phyloP scores from a whole-genome alignment of 2,329 filamentous ascomycete species.

The Neospermospora avenae region DNA sequence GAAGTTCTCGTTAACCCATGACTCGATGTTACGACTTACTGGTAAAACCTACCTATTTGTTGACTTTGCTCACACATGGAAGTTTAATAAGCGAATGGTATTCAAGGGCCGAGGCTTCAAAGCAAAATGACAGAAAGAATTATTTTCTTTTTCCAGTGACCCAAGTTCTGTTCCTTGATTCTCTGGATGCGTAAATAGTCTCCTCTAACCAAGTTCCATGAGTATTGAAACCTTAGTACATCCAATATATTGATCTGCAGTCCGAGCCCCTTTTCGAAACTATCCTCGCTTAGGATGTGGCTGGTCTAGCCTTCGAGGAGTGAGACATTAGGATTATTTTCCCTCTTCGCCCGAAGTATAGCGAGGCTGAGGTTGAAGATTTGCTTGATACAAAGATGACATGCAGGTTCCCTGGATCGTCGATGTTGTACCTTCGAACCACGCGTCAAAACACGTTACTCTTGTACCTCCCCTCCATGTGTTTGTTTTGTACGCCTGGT shows the following conservation, averaged over 20 bases:
- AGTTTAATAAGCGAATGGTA: no score
- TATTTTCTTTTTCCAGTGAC: no score
- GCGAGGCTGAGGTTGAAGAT: background rate
- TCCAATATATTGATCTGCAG: background rate
- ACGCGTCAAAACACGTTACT: background rate
- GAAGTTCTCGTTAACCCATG: no score
- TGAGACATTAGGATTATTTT: background rate
- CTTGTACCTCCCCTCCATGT: no score
- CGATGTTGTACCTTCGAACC: background rate
- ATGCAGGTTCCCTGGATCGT: background rate
- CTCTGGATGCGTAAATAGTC: no score
- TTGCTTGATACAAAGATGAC: background rate
- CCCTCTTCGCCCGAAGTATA: background rate
- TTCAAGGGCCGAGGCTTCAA: no score
- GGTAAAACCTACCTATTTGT: no score
- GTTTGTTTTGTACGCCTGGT: background rate
- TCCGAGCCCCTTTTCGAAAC: conserved; percentile 6
- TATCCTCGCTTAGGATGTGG: conserved; percentile 6
- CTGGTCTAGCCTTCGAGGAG: background rate
- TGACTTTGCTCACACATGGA: no score
- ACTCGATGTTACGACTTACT: no score
- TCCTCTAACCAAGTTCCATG: no score
- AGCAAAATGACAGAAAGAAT: no score
- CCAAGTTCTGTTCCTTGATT: no score
- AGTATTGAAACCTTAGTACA: background rate